A percentile compares a stretch with the other conserved stretches of the same genome.
phyloP scores from a whole-genome alignment of 352 stramenopile genomes.

The Hyaloperonospora brassicae region DNA sequence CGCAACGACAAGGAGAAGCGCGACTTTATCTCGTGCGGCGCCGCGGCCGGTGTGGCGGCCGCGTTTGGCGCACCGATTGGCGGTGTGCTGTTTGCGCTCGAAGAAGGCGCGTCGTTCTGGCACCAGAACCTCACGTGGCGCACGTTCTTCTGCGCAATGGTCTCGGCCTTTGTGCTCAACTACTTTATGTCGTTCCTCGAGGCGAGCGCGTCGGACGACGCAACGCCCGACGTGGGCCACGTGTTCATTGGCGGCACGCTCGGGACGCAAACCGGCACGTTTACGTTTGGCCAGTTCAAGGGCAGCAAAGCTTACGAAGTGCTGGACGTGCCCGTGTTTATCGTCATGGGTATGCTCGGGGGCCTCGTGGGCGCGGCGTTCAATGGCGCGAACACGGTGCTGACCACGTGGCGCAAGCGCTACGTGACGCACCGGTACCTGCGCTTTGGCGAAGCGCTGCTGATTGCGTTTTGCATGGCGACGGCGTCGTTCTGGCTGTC shows the following conservation, averaged over 20 bases:
- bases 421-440: constrained; percentile 57
- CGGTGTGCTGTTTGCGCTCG: constrained; percentile 95
- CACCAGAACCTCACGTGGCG: constrained; percentile 97
- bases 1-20: constrained; percentile 93
- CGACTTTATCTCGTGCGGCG: constrained; percentile 96
- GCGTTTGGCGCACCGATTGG: constrained; percentile 97
- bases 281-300: constrained; percentile 84
- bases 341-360: constrained; percentile 94
- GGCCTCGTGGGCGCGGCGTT: constrained; percentile 95
- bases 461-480: constrained; percentile 62
- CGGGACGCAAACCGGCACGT: constrained; percentile 76
- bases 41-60: constrained; percentile 93
- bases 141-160: constrained; percentile 96
- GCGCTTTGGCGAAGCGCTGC: constrained; percentile 53
- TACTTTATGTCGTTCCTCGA: constrained; percentile 82
- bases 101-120: constrained; percentile 98
- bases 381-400: constrained; percentile 90
- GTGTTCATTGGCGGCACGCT: constrained; percentile 55
- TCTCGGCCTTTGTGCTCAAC: constrained; percentile 79
- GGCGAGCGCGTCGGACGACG: constrained; percentile 28
- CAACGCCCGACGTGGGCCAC: constrained; percentile 30
- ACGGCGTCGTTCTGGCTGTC: constrained; percentile 68
- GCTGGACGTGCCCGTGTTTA: constrained; percentile 94
- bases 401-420: constrained; percentile 80
- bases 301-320: constrained; percentile 89